These are phyloP conservation scores for Hanseniaspora occidentalis DNA, from an alignment of 805 yeast species.

Conservation along the genomic window DNA sequence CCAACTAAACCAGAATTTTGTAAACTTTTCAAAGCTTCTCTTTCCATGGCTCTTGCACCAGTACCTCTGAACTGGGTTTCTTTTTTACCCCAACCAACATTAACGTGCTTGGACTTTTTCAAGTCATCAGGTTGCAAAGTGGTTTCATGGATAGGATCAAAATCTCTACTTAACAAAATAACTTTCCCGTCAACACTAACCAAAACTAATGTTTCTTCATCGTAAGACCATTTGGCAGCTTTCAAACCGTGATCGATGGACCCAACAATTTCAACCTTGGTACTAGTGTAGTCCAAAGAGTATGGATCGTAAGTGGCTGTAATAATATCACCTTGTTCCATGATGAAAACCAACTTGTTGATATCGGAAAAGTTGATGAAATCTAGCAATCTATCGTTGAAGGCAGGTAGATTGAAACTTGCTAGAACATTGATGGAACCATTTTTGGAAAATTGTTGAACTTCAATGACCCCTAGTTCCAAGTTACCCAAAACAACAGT, in stretches of 20 bases:
- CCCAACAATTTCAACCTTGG: constrained; percentile 65
- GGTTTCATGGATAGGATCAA: constrained; percentile 69
- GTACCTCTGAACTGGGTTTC: constrained; percentile 95
- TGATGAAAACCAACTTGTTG: constrained; percentile 52
- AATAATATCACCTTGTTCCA: constrained; percentile 64
- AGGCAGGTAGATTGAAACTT: constrained; percentile 37
- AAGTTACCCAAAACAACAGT: constrained; percentile 48
- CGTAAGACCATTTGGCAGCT: constrained; percentile 80
- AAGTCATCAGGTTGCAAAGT: constrained; percentile 50
- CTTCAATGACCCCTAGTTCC: constrained; percentile 49
- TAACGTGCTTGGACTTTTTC: constrained; percentile 63
- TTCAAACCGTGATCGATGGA: constrained; percentile 63
- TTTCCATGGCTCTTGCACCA: constrained; percentile 73
- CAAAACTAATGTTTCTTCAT: constrained; percentile 72
- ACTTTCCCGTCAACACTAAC: constrained; percentile 51
- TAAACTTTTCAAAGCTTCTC: constrained; percentile 39
- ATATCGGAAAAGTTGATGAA: constrained; percentile 61
- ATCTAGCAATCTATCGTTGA: constrained; percentile 33
- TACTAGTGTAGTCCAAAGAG: constrained; percentile 34
- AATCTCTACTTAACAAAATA: constrained; percentile 55
- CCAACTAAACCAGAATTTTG: constrained; percentile 53
- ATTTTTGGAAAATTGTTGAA: constrained; percentile 59
- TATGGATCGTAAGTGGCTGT: constrained; percentile 47
- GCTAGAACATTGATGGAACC: constrained; percentile 52
- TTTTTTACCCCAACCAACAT: constrained; percentile 97